A percentile compares a stretch with the other conserved stretches of the same genome.
Evolutionary conservation across 305 asterid species (phyloP).

Genomic region (Fraxinus albicans): DNA sequence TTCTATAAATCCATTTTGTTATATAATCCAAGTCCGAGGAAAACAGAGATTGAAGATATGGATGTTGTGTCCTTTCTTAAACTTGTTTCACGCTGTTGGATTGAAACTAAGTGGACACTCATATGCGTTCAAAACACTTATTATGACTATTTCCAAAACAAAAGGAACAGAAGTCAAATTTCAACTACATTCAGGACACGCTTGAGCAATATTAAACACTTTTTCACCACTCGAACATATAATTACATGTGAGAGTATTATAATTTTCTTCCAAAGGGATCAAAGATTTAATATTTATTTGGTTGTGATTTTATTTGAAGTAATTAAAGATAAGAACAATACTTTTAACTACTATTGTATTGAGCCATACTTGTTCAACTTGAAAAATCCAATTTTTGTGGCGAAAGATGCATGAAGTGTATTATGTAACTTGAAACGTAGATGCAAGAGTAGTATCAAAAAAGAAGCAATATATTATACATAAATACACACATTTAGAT

Average conservation of each 20-base stretch:
- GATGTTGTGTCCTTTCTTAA: neutral
- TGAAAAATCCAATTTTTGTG: neutral
- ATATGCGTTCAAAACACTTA: neutral
- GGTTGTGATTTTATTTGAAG: neutral
- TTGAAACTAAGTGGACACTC: neutral
- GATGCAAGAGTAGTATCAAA: neutral
- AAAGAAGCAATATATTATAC: neutral
- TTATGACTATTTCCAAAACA: neutral
- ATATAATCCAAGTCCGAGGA: neutral
- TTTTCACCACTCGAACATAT: neutral
- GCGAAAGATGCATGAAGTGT: neutral
- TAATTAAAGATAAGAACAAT: neutral
- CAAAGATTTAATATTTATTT: neutral
- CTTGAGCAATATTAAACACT: neutral
- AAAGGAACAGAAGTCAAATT: neutral
- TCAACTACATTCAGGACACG: neutral
- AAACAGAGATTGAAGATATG: neutral
- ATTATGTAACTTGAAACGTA: neutral
- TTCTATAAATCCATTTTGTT: neutral
- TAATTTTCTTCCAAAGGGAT: neutral
- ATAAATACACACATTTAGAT: neutral
- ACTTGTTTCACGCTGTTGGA: neutral
- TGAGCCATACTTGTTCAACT: neutral
- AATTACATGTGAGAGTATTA: conserved; percentile 2
- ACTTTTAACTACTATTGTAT: neutral